Evolutionary conservation across 2,329 filamentous ascomycete species (phyloP), one percentile per base, ranked within the genome.

Genomic region (Neodidymelliopsis sp.): DNA sequence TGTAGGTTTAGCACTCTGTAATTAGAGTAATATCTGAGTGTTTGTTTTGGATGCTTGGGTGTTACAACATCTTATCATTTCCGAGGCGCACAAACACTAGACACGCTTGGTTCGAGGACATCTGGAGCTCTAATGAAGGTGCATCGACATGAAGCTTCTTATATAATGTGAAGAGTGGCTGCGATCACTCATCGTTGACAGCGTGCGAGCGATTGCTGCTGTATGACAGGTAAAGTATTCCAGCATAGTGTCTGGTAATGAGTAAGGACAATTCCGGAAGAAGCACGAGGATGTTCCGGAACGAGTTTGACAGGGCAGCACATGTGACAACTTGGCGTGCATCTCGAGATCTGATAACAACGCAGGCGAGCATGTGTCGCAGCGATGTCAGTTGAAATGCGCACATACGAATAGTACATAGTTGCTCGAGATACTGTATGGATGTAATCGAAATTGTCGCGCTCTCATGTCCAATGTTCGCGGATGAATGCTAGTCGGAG

Each of bases 201-300:
- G 27, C 13, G n/a, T 12, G 5, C 15, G 27, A 29, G n/a, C 27
- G 27, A 29, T 29, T n/a, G 27, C 4, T 29, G 12, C n/a, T n/a
- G n/a, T n/a, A n/a, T n/a, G n/a, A n/a, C n/a, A n/a, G n/a, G n/a
- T n/a, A n/a, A n/a, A n/a, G n/a, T n/a, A n/a, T n/a, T n/a, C n/a
- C n/a, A n/a, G n/a, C n/a, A n/a, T n/a, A n/a, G n/a, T n/a, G n/a
- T n/a, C n/a, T n/a, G n/a, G n/a, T n/a, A n/a, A n/a, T n/a, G 27
- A 12, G 7, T n/a, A 6, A 42, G 47, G 47, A 37, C 25, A 41
- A 45, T 45, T 50, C 40, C 47, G 47, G 47, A 41, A 37, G 29
- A 13, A 30, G 47, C 47, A 50, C 47, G 47, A 50, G 41, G 40
- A 50, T 45, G 35, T 15, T 22, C 40, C 47, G 47, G 47, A 50